These are phyloP conservation scores for Crataegus laevigata DNA, from an alignment of 306 rosid genomes.

Conservation along the genomic window DNA sequence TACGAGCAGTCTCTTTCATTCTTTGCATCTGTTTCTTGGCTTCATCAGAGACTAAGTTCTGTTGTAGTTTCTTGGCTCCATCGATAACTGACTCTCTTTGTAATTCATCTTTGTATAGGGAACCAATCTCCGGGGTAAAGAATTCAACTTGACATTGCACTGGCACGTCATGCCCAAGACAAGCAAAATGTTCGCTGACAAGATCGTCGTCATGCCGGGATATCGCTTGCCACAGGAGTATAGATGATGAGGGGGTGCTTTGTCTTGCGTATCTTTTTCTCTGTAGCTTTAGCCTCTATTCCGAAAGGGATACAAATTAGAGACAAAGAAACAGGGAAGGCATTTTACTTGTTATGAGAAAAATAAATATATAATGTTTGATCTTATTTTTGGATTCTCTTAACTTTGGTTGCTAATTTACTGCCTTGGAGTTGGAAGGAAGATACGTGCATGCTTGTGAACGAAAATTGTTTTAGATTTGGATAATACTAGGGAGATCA, in stretches of 20 bases:
- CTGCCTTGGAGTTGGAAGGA: neutral
- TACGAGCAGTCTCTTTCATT: neutral
- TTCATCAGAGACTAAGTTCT: neutral
- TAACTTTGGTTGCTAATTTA: neutral
- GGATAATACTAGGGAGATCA: no score
- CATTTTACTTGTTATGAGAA: neutral
- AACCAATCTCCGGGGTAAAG: constrained; percentile 77
- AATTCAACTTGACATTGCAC: constrained; percentile 82
- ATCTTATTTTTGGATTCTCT: constrained; percentile 14
- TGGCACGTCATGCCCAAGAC: constrained; percentile 99
- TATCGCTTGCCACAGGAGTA: constrained; percentile 68
- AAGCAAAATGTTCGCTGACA: constrained; percentile 80
- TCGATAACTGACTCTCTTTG: neutral
- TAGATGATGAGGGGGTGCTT: constrained; percentile 39
- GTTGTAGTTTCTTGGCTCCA: neutral
- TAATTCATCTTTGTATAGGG: constrained; percentile 43
- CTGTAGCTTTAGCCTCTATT: constrained; percentile 34
- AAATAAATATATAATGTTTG: neutral
- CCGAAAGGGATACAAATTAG: neutral
- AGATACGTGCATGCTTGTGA: no score
- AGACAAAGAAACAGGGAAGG: constrained; percentile 24
- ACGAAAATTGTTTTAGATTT: no score
- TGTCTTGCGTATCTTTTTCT: constrained; percentile 23
- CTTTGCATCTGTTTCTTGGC: constrained; percentile 5
- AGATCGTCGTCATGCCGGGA: constrained; percentile 67